These are phyloP conservation scores for Nissolia schottii DNA, from an alignment of 306 rosid genomes.

Conservation along the genomic window DNA sequence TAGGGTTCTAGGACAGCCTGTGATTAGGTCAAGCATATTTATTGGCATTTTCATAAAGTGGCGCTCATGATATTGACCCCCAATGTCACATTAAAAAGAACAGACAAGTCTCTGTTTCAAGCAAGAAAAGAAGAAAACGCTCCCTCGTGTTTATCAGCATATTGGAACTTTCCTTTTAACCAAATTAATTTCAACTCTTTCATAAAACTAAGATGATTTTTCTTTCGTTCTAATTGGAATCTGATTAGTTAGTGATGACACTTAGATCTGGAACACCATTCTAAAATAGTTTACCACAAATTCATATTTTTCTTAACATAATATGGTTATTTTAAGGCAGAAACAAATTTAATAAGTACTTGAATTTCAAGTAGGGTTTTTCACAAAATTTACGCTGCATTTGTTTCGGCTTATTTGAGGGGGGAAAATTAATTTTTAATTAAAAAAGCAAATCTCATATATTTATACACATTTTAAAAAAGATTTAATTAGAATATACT, in stretches of 20 bases:
- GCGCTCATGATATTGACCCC: constrained; percentile 38
- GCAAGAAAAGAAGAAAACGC: background rate
- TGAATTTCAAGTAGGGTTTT: no score
- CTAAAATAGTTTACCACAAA: no score
- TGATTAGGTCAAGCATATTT: constrained; percentile 51
- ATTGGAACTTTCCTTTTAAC: background rate
- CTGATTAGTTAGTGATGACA: background rate
- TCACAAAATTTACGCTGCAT: no score
- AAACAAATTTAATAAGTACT: no score
- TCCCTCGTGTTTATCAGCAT: background rate
- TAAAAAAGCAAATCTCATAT: no score
- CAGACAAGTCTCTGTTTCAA: constrained; percentile 28
- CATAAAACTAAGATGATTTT: background rate
- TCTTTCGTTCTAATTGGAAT: background rate
- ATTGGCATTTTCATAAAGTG: constrained; percentile 40
- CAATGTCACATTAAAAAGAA: constrained; percentile 24
- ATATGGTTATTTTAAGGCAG: no score
- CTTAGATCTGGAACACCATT: background rate
- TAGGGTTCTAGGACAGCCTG: constrained; percentile 49
- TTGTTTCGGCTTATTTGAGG: no score
- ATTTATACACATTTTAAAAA: no score
- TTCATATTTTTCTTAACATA: no score
- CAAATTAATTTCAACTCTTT: constrained; percentile 8
- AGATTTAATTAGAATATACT: no score
- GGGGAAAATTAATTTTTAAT: no score